phyloP scores from a whole-genome alignment of 257 asterid species.

The Schizonepeta tenuifolia region DNA sequence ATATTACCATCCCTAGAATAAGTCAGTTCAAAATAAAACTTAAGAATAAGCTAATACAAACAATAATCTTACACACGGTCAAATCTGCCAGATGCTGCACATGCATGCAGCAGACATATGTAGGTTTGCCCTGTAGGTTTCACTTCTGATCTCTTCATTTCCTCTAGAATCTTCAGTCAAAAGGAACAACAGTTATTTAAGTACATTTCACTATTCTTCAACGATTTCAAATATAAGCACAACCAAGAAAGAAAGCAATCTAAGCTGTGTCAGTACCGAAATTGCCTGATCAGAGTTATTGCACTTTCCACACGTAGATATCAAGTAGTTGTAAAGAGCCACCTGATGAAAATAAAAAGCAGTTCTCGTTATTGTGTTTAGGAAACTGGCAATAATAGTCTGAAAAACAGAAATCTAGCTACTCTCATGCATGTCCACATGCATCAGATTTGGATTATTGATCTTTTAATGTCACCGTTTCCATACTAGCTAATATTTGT shows the following conservation, averaged over 20 bases:
- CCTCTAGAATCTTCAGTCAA: slow-evolving; percentile 76
- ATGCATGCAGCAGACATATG: slow-evolving; percentile 91
- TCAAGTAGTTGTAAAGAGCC: slow-evolving; percentile 78
- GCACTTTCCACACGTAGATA: slow-evolving; percentile 95
- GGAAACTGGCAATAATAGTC: slow-evolving; percentile 17
- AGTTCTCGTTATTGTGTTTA: slow-evolving; percentile 20
- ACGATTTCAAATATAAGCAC: slow-evolving; percentile 12
- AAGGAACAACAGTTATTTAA: slow-evolving; percentile 29
- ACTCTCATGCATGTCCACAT: background rate
- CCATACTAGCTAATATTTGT: slow-evolving; percentile 3
- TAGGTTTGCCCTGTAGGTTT: slow-evolving; percentile 91
- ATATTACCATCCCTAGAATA: slow-evolving; percentile 1
- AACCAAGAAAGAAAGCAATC: slow-evolving; percentile 12
- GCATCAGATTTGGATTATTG: slow-evolving; percentile 4
- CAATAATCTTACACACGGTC: slow-evolving; percentile 83
- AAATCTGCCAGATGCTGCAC: slow-evolving; percentile 82
- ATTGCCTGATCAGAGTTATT: slow-evolving; percentile 80
- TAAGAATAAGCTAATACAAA: slow-evolving; percentile 60
- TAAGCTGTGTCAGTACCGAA: slow-evolving; percentile 51
- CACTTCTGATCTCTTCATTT: slow-evolving; percentile 87
- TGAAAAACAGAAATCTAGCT: background rate
- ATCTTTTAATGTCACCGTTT: slow-evolving; percentile 1
- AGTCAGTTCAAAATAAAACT: background rate
- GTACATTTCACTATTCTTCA: slow-evolving; percentile 21
- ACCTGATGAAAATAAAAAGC: slow-evolving; percentile 52